Evolutionary conservation across 2,329 filamentous ascomycete genomes (phyloP), one percentile per base, ranked within the genome.

Genomic region (Elsinoe perseae): DNA sequence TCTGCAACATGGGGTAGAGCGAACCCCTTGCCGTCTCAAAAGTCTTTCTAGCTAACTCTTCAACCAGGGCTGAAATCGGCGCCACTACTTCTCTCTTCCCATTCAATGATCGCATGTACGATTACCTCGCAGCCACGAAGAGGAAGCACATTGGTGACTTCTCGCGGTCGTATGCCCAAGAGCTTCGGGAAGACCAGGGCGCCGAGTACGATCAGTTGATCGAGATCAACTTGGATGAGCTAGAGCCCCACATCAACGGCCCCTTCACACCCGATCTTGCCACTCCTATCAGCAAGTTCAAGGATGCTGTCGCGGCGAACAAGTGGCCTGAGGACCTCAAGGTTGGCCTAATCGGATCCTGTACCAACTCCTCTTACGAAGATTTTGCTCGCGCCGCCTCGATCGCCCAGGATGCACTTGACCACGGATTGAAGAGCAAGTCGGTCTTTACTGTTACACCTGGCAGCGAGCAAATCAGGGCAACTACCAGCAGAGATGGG

Each of bases 301-400:
- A 90, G 68, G 80, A 88, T 58, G 84, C 86, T 1, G 89, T 96
- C 20, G 80, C 86, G 72, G 80, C 86, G 64, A 89, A 96, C 71
- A 77, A 86, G 52, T 98, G 93, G 93, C 93, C 93, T 1, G 82
- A 88, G 68, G 89, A 85, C 61, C 86, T 98, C 60, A 93, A 90
- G 10, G 92, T 93, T 23, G 91, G 91, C 53, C 80, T 98, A 56
- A 98, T 98, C 68, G 93, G 93, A 59, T 95, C 90, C 75, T 98
- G 93, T 78, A 98, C 93, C 52, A 98, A 98, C 80, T 95, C 89
- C 71, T 97, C 93, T 1, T 98, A 97, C 71, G 87, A 96, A 73
- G 93, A 97, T 70, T 97, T 97, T 92, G 87, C 84, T 66, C 89
- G 93, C 63, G 89, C 86, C 63, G 91, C 91, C 61, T 90, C 87